phyloP scores from a whole-genome alignment of 164 flowering plant genomes.

The Buxus sempervirens region DNA sequence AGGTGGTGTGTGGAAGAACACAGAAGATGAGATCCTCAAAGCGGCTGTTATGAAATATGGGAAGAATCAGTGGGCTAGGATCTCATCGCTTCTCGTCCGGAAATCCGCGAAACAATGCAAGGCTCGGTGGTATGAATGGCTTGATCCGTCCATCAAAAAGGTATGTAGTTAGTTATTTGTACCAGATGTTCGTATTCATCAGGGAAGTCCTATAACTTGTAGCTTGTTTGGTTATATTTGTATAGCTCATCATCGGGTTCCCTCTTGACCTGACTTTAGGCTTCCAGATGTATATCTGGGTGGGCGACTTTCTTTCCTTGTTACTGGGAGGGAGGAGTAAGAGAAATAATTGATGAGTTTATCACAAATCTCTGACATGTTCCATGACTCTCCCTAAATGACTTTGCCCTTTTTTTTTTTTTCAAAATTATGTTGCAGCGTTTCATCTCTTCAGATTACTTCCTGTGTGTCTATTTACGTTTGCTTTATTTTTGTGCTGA shows the following conservation, averaged over 20 bases:
- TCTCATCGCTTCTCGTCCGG: conserved; percentile 86
- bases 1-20: conserved; percentile 99
- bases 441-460: neutral
- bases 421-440: neutral
- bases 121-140: conserved; percentile 99
- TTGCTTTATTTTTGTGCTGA: neutral
- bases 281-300: neutral
- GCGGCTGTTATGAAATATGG: conserved; percentile 99
- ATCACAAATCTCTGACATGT: neutral
- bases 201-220: neutral
- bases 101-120: conserved; percentile 98
- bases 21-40: conserved; percentile 95
- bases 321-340: too few species aligned
- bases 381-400: too few species aligned
- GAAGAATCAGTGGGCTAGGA: conserved; percentile 97
- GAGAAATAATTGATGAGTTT: too few species aligned
- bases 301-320: neutral
- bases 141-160: conserved; percentile 97
- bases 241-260: neutral
- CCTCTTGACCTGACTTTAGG: neutral
- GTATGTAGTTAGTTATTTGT: conserved; percentile 22
- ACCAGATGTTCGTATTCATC: neutral
- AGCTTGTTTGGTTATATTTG: neutral
- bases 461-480: neutral
- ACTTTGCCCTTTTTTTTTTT: too few species aligned